Evolutionary conservation across 352 stramenopile species (phyloP), one percentile per base, ranked within the genome.

Genomic region (Phytophthora crassamura): DNA sequence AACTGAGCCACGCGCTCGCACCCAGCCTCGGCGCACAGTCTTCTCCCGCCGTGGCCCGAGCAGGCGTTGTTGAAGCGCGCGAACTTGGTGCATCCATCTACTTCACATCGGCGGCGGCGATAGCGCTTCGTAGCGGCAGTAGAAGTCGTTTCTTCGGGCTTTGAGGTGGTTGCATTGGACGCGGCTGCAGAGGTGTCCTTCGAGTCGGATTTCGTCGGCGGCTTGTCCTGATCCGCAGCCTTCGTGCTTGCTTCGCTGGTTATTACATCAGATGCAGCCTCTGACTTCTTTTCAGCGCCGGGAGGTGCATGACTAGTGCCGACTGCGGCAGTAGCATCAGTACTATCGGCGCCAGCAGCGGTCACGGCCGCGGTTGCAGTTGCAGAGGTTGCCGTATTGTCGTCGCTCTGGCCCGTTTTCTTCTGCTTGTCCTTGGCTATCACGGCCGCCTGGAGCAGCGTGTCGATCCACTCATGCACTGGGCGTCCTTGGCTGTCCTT

Each of bases 31-130:
- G 80, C 86, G 57, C 84, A 93, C 39, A 93, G 68, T n/a, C 84
- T 78, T n/a, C 84, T 67, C 1, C 84, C 84, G 9, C 84, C 84
- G 40, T 93, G 84, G 5, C 80, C 84, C 7, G 84, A 93, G 50
- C 84, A 91, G 4, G 77, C 79, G 28, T 88, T 91, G 59, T 91
- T 91, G 39, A 89, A 93, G n/a, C 84, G 82, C 16, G 84, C 82
- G 64, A 93, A 93, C 61, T 93, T 93, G 42, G 67, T 74, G 49
- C 84, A 93, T 0, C 80, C 84, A 36, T 80, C 57, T 2, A 90
- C 78, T 63, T 90, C 73, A 32, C 84, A 93, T 20, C 72, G 80
- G 10, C 84, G 82, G 14, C 84, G 81, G 8, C 82, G 76, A 58
- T 91, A 93, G 4, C 75, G 74, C 67, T 91, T 91, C 12, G 46